phyloP scores from a whole-genome alignment of 2,329 filamentous ascomycete genomes.

The Epichloe hybrida region DNA sequence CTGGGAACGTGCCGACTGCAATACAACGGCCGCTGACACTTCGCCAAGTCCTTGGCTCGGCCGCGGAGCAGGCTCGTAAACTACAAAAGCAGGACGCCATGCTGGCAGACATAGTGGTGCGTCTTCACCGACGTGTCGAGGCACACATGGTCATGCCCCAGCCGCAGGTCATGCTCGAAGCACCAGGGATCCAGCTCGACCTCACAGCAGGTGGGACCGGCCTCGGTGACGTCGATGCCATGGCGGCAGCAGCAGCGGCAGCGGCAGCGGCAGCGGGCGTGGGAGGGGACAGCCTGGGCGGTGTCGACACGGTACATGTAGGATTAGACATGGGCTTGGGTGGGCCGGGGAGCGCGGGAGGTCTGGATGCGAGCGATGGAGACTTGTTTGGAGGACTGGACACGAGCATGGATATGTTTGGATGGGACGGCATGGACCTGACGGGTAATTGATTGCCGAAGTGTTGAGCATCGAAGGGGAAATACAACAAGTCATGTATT shows the following conservation, averaged over 20 bases:
- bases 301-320: constrained; percentile 20
- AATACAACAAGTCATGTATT: too few relatives aligned
- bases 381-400: constrained; percentile 26
- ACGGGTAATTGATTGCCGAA: constrained; percentile 1
- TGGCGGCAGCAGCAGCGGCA: constrained; percentile 23
- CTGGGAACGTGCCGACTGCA: constrained; percentile 21
- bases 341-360: constrained; percentile 19
- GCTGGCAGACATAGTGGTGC: constrained; percentile 47
- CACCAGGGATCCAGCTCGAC: constrained; percentile 26
- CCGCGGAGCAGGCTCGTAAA: constrained; percentile 43
- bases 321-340: constrained; percentile 33
- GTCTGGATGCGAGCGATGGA: constrained; percentile 21
- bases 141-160: constrained; percentile 41
- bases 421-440: constrained; percentile 24
- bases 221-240: constrained; percentile 28
- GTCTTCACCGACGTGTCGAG: constrained; percentile 51
- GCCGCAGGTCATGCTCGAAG: constrained; percentile 28
- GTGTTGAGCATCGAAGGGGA: too few relatives aligned
- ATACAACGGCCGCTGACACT: constrained; percentile 40
- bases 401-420: constrained; percentile 31
- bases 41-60: constrained; percentile 43
- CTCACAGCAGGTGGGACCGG: constrained; percentile 23
- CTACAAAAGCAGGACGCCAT: constrained; percentile 42
- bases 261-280: constrained; percentile 28
- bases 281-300: constrained; percentile 25